Conservation (phyloP, 352 stramenopile species). For the Phytopythium montanum region DNA sequence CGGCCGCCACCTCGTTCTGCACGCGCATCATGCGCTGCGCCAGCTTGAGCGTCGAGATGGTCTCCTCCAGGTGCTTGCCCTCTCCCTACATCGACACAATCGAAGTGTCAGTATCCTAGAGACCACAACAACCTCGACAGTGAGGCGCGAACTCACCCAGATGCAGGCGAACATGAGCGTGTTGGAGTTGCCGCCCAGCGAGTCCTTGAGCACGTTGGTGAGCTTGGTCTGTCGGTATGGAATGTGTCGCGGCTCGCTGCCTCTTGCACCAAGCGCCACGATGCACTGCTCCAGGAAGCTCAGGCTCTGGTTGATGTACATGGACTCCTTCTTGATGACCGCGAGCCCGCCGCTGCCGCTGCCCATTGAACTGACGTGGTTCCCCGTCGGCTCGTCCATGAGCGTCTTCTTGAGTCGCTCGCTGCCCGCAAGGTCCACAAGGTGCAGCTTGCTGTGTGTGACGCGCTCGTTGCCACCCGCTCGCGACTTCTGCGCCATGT, state of each 20-base stretch:
- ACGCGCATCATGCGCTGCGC: slow-evolving; percentile 93
- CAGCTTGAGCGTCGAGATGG: slow-evolving; percentile 91
- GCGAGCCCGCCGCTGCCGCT: slow-evolving; percentile 18
- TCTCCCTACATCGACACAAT: slow-evolving; percentile 46
- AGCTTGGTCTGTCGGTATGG: slow-evolving; percentile 95
- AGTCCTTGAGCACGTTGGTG: slow-evolving; percentile 92
- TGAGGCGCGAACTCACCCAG: slow-evolving; percentile 33
- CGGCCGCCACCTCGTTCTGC: slow-evolving; percentile 84
- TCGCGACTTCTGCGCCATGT: slow-evolving; percentile 87
- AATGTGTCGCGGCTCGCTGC: slow-evolving; percentile 65
- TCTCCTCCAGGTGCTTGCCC: slow-evolving; percentile 90
- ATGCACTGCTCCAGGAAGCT: slow-evolving; percentile 96
- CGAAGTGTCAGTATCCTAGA: not conserved
- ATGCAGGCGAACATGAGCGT: slow-evolving; percentile 95
- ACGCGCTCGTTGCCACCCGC: slow-evolving; percentile 69
- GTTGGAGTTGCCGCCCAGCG: slow-evolving; percentile 94
- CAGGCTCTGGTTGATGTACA: slow-evolving; percentile 97
- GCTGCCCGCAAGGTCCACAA: slow-evolving; percentile 95
- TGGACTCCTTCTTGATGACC: slow-evolving; percentile 95
- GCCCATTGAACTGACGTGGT: slow-evolving; percentile 8
- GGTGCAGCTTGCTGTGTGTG: slow-evolving; percentile 88
- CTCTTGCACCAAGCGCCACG: slow-evolving; percentile 74
- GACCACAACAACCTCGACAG: no score
- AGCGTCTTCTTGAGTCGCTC: slow-evolving; percentile 94
- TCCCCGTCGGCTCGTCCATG: slow-evolving; percentile 33